Conservation (phyloP, 306 rosid species). For the Citrullus mucosospermus region DNA sequence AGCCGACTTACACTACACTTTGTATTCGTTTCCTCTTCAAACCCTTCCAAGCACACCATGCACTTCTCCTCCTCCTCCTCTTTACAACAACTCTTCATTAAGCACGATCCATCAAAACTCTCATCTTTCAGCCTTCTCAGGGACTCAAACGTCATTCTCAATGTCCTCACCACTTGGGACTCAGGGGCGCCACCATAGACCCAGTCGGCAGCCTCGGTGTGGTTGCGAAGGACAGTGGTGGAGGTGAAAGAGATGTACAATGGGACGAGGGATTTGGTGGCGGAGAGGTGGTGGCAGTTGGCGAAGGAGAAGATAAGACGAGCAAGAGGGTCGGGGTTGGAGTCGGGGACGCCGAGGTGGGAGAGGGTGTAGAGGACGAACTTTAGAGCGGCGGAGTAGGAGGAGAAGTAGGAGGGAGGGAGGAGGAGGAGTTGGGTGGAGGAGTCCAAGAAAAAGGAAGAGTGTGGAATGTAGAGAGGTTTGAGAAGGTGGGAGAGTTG, state of each 20-base stretch:
- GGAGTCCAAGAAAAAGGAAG: not conserved
- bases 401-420: not conserved
- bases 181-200: not conserved
- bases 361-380: not conserved
- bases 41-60: not conserved
- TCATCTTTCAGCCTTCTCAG: not conserved
- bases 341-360: not conserved
- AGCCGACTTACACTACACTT: not conserved
- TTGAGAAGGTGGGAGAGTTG: not conserved
- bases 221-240: not conserved
- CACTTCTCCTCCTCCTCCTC: not conserved
- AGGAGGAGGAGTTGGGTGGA: not conserved
- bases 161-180: not conserved
- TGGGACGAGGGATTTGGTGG: not conserved
- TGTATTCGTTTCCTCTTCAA: too few relatives aligned
- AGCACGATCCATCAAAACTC: not conserved
- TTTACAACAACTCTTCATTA: too few relatives aligned
- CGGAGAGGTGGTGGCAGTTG: not conserved
- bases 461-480: not conserved
- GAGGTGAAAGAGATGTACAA: not conserved
- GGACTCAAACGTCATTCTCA: not conserved
- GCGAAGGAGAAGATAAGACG: not conserved
- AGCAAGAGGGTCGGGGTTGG: not conserved
- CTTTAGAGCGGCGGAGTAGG: not conserved
- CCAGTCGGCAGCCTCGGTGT: not conserved